A percentile compares a stretch with the other conserved stretches of the same genome.
Evolutionary conservation across 352 stramenopile species (phyloP).

Genomic region (Phytophthora pisi): DNA sequence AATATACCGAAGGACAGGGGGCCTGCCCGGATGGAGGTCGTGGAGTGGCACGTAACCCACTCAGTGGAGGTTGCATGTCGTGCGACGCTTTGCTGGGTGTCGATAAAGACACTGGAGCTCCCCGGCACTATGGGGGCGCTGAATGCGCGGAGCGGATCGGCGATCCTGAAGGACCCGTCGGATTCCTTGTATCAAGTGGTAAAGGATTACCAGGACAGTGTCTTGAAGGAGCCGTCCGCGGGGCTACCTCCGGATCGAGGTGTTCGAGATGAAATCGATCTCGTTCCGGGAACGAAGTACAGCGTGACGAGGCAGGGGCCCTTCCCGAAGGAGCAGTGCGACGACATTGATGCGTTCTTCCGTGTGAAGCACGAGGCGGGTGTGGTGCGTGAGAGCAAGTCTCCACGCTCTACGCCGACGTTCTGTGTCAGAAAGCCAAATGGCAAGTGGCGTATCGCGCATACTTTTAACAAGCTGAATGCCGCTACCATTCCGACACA

Average conservation of each 20-base stretch:
- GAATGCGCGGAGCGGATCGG: neutral
- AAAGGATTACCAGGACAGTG: slow-evolving; percentile 8
- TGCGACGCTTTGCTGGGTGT: neutral
- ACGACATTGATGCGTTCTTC: slow-evolving; percentile 17
- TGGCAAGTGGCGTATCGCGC: too few species aligned
- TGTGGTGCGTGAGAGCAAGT: too few species aligned
- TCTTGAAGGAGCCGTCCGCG: slow-evolving; percentile 15
- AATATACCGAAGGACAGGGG: neutral
- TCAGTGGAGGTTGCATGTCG: neutral
- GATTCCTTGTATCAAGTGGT: slow-evolving; percentile 2
- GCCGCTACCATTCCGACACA: too few species aligned
- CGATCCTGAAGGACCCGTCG: slow-evolving; percentile 13
- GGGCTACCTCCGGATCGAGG: slow-evolving; percentile 9
- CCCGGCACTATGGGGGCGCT: neutral
- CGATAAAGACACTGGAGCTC: neutral
- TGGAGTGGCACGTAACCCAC: neutral
- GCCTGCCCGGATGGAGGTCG: too few species aligned
- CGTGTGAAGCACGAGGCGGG: too few species aligned
- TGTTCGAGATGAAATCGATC: slow-evolving; percentile 32
- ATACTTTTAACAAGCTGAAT: too few species aligned
- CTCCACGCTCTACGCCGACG: too few species aligned
- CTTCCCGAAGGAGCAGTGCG: slow-evolving; percentile 28
- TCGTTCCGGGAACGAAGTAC: slow-evolving; percentile 21
- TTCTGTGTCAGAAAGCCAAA: too few species aligned
- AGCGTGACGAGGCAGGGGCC: slow-evolving; percentile 32